Base-by-base conservation (phyloP, 306 rosid genomes). In the Cucurbita argyrosperma region DNA sequence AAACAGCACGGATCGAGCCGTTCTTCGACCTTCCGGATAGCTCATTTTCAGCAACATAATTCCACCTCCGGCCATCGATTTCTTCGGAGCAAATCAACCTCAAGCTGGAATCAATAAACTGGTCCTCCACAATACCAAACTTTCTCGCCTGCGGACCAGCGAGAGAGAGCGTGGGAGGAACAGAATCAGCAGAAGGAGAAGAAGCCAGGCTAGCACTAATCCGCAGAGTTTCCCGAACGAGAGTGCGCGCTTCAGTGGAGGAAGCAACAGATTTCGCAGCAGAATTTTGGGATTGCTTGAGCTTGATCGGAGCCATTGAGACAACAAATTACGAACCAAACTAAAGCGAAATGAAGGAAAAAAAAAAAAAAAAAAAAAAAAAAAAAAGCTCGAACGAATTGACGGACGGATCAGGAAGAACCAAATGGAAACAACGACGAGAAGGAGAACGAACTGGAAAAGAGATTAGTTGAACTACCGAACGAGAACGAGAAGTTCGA, bases 11-110 rank as follows among this genome's bases (percentile, higher is more conserved):
- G 70, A 94, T 80, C 0, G 97, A 86, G 74, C 79, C 86, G 58
- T 82, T 91, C 79, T 79, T 88, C 83, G 83, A 88, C 69, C 62
- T 75, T 47, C 86, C 86, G 13, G 68, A 64, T 0, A 80, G 76
- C 73, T 88, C 90, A 3, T 79, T 79, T 35, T 91, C 97, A 1
- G 95, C 95, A 4, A 94, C 88, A 79, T 94, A 91, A 49, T 84
- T 86, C 97, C 97, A 94, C 46, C 91, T 79, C 4, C 96, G 91
- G 14, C 99, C 97, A 39, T 94, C 95, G 65, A 94, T 68, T 82
- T 94, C 92, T 80, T 94, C 99, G 79, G 84, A 88, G 86, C 97
- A 94, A 59, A 94, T 89, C 80, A 85, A 78, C 43, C 84, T 76
- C 66, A 82, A 54, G 78, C 79, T 86, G 15, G 94, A 79, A 77